phyloP scores from a whole-genome alignment of 768 basidiomycete species.

The Lyophyllum semitale region DNA sequence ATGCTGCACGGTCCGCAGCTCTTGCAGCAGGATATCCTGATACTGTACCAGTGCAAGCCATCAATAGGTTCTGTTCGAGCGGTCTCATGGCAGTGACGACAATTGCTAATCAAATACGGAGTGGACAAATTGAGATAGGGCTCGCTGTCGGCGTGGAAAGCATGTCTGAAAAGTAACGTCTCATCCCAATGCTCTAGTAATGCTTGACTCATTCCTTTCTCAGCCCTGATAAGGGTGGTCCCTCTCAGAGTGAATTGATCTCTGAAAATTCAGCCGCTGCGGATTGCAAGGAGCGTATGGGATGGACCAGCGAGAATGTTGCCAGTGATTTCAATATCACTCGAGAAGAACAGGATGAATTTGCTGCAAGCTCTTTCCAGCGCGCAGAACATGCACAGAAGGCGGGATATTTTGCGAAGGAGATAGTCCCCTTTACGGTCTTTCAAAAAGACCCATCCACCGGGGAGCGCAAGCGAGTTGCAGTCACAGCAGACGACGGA shows the following conservation, averaged over 20 bases:
- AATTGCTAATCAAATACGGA: conserved; percentile 74
- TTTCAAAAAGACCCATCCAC: conserved; percentile 58
- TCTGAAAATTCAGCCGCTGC: conserved; percentile 53
- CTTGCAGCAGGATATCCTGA: conserved; percentile 83
- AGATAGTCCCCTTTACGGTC: conserved; percentile 79
- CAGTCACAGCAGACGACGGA: conserved; percentile 73
- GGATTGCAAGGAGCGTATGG: conserved; percentile 76
- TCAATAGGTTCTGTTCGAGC: conserved; percentile 84
- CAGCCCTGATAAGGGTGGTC: conserved; percentile 68
- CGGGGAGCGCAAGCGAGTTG: conserved; percentile 52
- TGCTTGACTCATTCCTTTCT: conserved; percentile 9
- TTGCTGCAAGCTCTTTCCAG: conserved; percentile 75
- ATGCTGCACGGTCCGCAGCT: conserved; percentile 73
- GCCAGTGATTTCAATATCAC: conserved; percentile 72
- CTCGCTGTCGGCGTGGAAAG: conserved; percentile 84
- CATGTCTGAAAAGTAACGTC: conserved; percentile 74
- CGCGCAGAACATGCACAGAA: conserved; percentile 77
- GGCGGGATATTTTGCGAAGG: conserved; percentile 60
- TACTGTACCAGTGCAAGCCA: conserved; percentile 68
- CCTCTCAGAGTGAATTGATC: conserved; percentile 62
- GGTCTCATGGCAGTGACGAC: conserved; percentile 84
- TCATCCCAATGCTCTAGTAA: neutral
- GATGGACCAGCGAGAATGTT: conserved; percentile 89
- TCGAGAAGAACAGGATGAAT: conserved; percentile 74
- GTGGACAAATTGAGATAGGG: conserved; percentile 81